These are phyloP conservation scores for Aspergillus novoparasiticus DNA, from an alignment of 2,329 filamentous ascomycete genomes.

Conservation along the genomic window DNA sequence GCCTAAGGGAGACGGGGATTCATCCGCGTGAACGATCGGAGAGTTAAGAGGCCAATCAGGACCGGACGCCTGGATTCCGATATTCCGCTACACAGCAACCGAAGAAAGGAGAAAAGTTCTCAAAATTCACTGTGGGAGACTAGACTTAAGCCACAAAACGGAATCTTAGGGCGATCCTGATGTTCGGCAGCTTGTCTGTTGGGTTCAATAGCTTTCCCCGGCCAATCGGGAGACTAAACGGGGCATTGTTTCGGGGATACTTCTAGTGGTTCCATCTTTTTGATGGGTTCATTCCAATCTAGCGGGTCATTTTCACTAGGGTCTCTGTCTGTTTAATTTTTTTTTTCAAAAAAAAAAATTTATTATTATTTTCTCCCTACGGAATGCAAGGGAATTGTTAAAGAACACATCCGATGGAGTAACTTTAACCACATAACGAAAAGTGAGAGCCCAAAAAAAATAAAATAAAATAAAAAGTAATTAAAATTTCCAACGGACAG, in stretches of 20 bases:
- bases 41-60: slow-evolving; percentile 1
- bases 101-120: not conserved
- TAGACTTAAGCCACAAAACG: not conserved
- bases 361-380: not conserved
- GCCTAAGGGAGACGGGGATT: not conserved
- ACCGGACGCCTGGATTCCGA: not conserved
- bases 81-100: slow-evolving; percentile 1
- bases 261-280: not conserved
- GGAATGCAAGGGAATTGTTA: slow-evolving; percentile 1
- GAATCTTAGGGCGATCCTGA: not conserved
- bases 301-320: not conserved
- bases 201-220: not conserved
- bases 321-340: not conserved
- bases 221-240: slow-evolving; percentile 3
- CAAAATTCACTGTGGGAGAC: not conserved
- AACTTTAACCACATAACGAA: not conserved
- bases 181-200: not conserved
- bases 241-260: not conserved
- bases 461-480: not conserved
- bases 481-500: not conserved
- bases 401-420: not conserved
- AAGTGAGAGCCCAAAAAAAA: not conserved
- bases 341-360: not conserved
- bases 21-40: slow-evolving; percentile 2
- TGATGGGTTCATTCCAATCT: slow-evolving; percentile 4